Conservation (phyloP, 2,329 filamentous ascomycete species). For the Cryphonectria radicalis region DNA sequence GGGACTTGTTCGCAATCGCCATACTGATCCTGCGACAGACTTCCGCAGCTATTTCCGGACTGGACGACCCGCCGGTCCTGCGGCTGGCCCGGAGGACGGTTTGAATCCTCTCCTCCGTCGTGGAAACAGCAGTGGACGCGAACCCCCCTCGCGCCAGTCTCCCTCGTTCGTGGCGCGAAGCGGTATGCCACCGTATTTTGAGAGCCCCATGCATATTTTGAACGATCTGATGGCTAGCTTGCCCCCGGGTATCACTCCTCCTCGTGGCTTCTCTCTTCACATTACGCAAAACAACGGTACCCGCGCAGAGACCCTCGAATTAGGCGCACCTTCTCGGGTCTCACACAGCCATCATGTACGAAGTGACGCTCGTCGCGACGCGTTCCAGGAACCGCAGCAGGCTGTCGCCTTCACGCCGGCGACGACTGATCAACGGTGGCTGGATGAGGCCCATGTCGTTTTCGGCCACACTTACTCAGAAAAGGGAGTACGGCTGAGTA, state of each 20-base stretch:
- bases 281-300: constrained; percentile 53
- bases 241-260: constrained; percentile 48
- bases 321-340: constrained; percentile 46
- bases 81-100: constrained; percentile 73
- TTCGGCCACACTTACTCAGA: constrained; percentile 74
- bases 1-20: constrained; percentile 22
- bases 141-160: constrained; percentile 53
- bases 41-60: constrained; percentile 57
- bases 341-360: constrained; percentile 45
- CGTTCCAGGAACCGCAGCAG: constrained; percentile 67
- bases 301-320: constrained; percentile 56
- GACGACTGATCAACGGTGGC: constrained; percentile 78
- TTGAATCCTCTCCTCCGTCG: constrained; percentile 85
- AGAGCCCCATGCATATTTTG: constrained; percentile 58
- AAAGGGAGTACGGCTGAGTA: constrained; percentile 69
- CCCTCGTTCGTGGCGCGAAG: constrained; percentile 56
- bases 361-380: constrained; percentile 54
- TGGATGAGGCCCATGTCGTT: constrained; percentile 86
- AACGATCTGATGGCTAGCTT: constrained; percentile 61
- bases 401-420: constrained; percentile 76
- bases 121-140: constrained; percentile 46
- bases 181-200: constrained; percentile 48
- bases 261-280: constrained; percentile 57
- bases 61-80: constrained; percentile 54
- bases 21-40: constrained; percentile 40